Evolutionary conservation across 2,329 filamentous ascomycete species (phyloP).

Genomic region (Metarhizium brunneum): DNA sequence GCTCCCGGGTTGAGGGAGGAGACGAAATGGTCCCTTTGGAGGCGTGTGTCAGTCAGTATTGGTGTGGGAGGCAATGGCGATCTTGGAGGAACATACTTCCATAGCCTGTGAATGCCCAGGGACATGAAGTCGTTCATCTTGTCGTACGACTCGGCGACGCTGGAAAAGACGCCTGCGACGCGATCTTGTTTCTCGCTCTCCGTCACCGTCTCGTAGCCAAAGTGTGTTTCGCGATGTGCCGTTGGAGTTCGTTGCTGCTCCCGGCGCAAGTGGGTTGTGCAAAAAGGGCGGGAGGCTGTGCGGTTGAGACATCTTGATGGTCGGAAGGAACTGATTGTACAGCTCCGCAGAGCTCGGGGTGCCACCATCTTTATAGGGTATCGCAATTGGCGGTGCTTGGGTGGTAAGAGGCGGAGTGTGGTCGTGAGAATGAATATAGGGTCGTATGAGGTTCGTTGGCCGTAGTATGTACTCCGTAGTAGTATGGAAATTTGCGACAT

Average conservation of each 20-base stretch:
- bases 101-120: conserved; percentile 88
- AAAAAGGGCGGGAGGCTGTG: conserved; percentile 17
- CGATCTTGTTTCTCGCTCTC: conserved; percentile 63
- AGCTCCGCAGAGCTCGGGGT: conserved; percentile 19
- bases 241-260: conserved; percentile 16
- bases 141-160: conserved; percentile 89
- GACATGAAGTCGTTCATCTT: conserved; percentile 99
- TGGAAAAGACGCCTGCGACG: conserved; percentile 88
- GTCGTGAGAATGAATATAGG: background rate
- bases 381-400: background rate
- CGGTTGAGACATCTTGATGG: conserved; percentile 8
- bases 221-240: conserved; percentile 64
- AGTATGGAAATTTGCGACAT: background rate
- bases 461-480: too few species aligned
- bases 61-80: too few species aligned
- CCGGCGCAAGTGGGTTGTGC: conserved; percentile 16
- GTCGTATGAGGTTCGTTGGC: background rate
- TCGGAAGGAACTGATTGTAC: conserved; percentile 15
- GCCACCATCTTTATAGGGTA: conserved; percentile 15
- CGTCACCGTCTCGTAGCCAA: conserved; percentile 79
- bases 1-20: conserved; percentile 78
- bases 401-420: background rate
- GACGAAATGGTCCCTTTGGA: conserved; percentile 73
- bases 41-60: background rate
- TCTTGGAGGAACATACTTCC: conserved; percentile 53